phyloP scores from a whole-genome alignment of 495 filamentous ascomycete species.

The Penicillium antarcticum region DNA sequence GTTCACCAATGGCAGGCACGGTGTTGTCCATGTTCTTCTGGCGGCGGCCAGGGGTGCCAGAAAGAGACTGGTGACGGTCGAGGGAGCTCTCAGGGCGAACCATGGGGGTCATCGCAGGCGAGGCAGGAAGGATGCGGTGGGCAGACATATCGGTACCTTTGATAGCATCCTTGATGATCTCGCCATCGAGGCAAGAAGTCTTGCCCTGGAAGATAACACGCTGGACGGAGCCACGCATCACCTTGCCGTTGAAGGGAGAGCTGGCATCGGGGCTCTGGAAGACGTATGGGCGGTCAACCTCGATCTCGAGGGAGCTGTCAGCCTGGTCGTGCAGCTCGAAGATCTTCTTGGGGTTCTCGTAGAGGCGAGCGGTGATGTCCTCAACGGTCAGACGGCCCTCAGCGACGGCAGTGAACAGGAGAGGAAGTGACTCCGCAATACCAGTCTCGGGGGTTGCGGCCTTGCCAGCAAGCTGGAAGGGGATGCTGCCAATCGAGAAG shows the following conservation, averaged over 20 bases:
- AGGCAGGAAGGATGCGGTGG: slow-evolving; percentile 57
- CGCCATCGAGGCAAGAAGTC: slow-evolving; percentile 75
- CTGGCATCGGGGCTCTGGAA: slow-evolving; percentile 54
- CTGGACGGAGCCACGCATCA: slow-evolving; percentile 69
- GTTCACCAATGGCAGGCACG: slow-evolving; percentile 42
- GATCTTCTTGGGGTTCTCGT: slow-evolving; percentile 80
- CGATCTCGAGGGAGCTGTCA: slow-evolving; percentile 70
- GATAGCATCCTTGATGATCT: slow-evolving; percentile 49
- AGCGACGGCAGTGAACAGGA: slow-evolving; percentile 74
- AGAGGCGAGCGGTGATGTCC: slow-evolving; percentile 66
- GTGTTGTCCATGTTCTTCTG: slow-evolving; percentile 25
- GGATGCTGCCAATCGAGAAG: slow-evolving; percentile 80
- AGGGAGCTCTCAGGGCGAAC: slow-evolving; percentile 45
- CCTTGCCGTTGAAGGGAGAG: slow-evolving; percentile 75
- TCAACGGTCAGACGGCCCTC: slow-evolving; percentile 74
- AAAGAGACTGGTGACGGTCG: slow-evolving; percentile 41
- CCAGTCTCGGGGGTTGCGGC: slow-evolving; percentile 59
- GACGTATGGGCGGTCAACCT: slow-evolving; percentile 65
- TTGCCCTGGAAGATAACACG: slow-evolving; percentile 75
- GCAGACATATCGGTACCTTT: slow-evolving; percentile 76
- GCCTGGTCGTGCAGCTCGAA: slow-evolving; percentile 84
- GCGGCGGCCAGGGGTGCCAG: slow-evolving; percentile 38
- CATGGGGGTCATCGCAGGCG: slow-evolving; percentile 47
- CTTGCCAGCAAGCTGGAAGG: slow-evolving; percentile 70
- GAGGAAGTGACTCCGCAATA: slow-evolving; percentile 72